These are phyloP conservation scores for Phaseolus coccineus DNA, from an alignment of 331 rosid species.

Conservation along the genomic window DNA sequence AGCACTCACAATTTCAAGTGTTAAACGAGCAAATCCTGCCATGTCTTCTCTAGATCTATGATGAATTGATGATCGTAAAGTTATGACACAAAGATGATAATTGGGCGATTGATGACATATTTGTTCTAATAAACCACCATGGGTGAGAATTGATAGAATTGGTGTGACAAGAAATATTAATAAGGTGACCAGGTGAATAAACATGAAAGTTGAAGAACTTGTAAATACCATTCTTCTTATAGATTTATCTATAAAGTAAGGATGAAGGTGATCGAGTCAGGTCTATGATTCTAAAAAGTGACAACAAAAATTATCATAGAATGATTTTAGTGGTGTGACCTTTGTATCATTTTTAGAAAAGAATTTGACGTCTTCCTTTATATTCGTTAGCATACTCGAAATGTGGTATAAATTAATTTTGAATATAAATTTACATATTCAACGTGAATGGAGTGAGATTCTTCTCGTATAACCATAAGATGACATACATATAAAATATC, in stretches of 20 bases:
- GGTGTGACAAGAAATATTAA: not conserved
- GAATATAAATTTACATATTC: not conserved
- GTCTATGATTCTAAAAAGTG: not conserved
- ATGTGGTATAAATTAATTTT: not conserved
- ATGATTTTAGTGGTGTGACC: not conserved
- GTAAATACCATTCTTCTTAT: not conserved
- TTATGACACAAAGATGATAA: conserved; percentile 35
- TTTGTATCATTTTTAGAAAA: conserved; percentile 26
- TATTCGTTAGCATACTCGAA: not conserved
- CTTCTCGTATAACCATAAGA: no score
- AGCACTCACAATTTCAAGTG: conserved; percentile 32
- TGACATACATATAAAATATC: no score
- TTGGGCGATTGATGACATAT: conserved; percentile 45
- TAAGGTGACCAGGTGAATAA: not conserved
- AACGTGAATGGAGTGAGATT: no score
- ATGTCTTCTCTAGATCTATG: conserved; percentile 44
- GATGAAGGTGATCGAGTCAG: not conserved
- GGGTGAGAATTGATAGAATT: conserved; percentile 25
- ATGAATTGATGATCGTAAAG: conserved; percentile 38
- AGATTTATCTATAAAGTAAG: not conserved
- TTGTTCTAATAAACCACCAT: conserved; percentile 41
- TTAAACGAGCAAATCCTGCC: conserved; percentile 40
- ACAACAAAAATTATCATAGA: not conserved
- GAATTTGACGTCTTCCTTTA: conserved; percentile 1
- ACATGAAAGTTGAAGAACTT: not conserved